Conservation (phyloP, 2,329 filamentous ascomycete species). For the Calonectria leucothoes region DNA sequence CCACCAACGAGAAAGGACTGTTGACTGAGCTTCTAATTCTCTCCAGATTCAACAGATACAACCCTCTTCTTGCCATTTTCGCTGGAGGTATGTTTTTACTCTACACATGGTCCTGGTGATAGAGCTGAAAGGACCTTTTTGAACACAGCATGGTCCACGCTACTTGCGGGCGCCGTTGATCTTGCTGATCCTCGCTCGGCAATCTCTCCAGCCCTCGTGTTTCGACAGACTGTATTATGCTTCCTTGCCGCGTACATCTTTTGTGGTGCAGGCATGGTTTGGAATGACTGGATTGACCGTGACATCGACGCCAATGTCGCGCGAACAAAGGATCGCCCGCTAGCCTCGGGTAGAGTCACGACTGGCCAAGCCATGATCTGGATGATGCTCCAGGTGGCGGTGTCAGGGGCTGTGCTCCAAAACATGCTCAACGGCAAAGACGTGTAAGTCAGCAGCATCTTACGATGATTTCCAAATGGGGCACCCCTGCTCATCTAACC, state of each 20-base stretch:
- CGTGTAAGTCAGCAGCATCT: not conserved
- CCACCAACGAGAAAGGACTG: not conserved
- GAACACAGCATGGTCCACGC: slow-evolving; percentile 16
- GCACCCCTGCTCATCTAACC: not conserved
- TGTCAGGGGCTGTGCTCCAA: not conserved
- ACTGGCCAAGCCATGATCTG: slow-evolving; percentile 32
- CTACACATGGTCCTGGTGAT: too few species aligned
- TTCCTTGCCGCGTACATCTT: slow-evolving; percentile 40
- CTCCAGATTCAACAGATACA: not conserved
- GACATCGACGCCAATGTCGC: slow-evolving; percentile 42
- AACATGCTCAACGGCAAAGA: not conserved
- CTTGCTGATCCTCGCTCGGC: slow-evolving; percentile 9
- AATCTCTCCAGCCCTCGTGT: slow-evolving; percentile 28
- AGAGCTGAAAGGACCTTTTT: not conserved
- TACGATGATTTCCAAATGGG: not conserved
- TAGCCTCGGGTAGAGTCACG: slow-evolving; percentile 38
- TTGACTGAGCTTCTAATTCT: not conserved
- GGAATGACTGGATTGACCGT: slow-evolving; percentile 45
- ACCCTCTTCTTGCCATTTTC: not conserved
- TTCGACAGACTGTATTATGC: slow-evolving; percentile 36
- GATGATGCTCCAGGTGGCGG: not conserved
- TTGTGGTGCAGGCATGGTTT: slow-evolving; percentile 45
- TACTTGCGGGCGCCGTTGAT: slow-evolving; percentile 12
- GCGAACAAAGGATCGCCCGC: slow-evolving; percentile 43
- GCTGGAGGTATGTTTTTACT: not conserved